phyloP scores from a whole-genome alignment of 352 stramenopile species.

The Phytophthora ramorum region DNA sequence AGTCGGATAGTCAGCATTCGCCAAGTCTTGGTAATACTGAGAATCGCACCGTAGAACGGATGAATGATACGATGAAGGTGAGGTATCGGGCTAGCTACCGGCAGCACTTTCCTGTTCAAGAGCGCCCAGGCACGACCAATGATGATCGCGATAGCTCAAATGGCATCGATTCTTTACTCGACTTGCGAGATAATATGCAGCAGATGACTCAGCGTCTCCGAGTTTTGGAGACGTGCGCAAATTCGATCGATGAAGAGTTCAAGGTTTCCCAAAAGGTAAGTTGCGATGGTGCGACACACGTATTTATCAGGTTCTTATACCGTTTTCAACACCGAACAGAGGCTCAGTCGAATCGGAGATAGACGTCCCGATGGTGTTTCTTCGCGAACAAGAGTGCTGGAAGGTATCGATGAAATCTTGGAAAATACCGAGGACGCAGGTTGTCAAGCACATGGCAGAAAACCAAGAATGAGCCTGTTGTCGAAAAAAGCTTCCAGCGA shows the following conservation, averaged over 20 bases:
- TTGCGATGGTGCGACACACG: not conserved
- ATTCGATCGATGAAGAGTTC: constrained; percentile 69
- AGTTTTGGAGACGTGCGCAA: constrained; percentile 55
- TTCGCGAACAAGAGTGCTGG: constrained; percentile 12
- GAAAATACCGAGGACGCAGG: constrained; percentile 6
- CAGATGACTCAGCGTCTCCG: constrained; percentile 54
- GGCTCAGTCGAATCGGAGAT: constrained; percentile 27
- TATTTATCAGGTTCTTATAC: not conserved
- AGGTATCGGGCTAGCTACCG: constrained; percentile 30
- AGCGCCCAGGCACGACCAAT: constrained; percentile 5
- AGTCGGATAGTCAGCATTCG: constrained; percentile 20
- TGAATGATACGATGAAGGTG: constrained; percentile 3
- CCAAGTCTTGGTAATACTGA: constrained; percentile 1
- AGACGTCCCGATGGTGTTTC: not conserved
- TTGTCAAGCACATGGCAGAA: not conserved
- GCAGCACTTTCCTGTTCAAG: constrained; percentile 16
- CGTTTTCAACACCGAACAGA: constrained; percentile 1
- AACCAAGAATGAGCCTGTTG: constrained; percentile 23
- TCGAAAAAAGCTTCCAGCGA: constrained; percentile 50
- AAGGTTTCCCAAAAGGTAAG: constrained; percentile 54
- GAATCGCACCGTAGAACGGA: not conserved
- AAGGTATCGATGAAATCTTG: constrained; percentile 32
- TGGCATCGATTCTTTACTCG: constrained; percentile 36
- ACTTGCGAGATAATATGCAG: constrained; percentile 56
- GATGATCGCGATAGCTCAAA: constrained; percentile 12